phyloP scores from a whole-genome alignment of 129 eudicot genomes.

The Arctium lappa region DNA sequence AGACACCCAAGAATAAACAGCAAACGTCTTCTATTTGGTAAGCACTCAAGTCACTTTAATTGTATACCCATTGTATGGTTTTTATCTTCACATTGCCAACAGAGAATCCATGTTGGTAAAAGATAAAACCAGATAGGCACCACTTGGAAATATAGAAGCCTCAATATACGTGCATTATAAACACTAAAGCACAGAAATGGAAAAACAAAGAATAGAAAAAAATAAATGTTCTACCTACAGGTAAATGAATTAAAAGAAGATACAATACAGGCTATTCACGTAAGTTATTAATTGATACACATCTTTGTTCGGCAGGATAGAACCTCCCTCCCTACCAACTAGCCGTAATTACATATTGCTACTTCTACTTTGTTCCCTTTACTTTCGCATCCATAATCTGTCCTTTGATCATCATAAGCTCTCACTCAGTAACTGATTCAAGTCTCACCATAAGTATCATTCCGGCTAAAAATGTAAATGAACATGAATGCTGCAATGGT shows the following conservation, averaged over 20 bases:
- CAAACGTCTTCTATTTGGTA: slow-evolving; percentile 4
- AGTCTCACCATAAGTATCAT: background rate
- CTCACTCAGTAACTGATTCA: background rate
- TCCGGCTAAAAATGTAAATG: background rate
- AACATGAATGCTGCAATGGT: background rate
- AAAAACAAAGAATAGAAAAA: background rate
- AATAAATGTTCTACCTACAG: background rate
- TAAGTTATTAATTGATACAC: background rate
- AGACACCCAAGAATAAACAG: background rate
- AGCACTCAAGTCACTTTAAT: background rate
- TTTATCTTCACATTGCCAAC: background rate
- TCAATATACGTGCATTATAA: background rate
- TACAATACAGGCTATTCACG: background rate
- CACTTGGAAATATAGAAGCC: background rate
- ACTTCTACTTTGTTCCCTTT: background rate
- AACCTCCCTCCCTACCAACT: background rate
- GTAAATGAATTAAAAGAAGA: background rate
- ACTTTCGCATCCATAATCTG: background rate
- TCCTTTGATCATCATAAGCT: no score
- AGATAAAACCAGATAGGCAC: background rate
- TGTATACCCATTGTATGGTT: background rate
- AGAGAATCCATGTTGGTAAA: background rate
- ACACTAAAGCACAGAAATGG: background rate
- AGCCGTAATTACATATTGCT: background rate
- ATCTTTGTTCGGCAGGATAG: background rate